Conservation (phyloP, 2,329 filamentous ascomycete genomes). For the Colletotrichum horii region DNA sequence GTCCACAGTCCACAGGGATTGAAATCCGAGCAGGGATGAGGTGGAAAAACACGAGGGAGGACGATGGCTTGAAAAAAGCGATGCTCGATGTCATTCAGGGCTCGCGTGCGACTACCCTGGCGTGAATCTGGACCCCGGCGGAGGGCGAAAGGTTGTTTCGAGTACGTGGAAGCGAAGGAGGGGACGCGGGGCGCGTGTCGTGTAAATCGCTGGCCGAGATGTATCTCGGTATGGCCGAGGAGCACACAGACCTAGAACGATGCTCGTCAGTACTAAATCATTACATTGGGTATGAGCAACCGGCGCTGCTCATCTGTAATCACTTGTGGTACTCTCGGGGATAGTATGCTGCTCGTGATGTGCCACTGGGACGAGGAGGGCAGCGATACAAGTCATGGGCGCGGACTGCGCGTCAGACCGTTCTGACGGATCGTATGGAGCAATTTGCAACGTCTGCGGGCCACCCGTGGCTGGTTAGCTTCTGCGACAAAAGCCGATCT, state of each 20-base stretch:
- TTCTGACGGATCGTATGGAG: neutral
- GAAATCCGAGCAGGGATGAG: slow-evolving; percentile 8
- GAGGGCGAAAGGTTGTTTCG: no score
- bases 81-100: no score
- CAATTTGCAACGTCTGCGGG: neutral
- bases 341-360: neutral
- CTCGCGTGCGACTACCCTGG: no score
- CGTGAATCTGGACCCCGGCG: no score
- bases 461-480: neutral
- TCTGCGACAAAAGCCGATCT: neutral
- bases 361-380: neutral
- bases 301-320: neutral
- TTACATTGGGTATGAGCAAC: neutral
- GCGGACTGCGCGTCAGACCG: neutral
- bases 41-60: neutral
- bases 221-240: no score
- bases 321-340: no score
- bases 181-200: no score
- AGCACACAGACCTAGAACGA: neutral
- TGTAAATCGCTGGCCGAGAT: neutral
- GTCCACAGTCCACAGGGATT: slow-evolving; percentile 10
- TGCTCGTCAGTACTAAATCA: neutral
- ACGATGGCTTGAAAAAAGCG: no score
- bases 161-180: neutral
- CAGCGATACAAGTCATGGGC: neutral